Evolutionary conservation across 192 early-diverging fungal species (phyloP).

Genomic region (Piromyces finnis): DNA sequence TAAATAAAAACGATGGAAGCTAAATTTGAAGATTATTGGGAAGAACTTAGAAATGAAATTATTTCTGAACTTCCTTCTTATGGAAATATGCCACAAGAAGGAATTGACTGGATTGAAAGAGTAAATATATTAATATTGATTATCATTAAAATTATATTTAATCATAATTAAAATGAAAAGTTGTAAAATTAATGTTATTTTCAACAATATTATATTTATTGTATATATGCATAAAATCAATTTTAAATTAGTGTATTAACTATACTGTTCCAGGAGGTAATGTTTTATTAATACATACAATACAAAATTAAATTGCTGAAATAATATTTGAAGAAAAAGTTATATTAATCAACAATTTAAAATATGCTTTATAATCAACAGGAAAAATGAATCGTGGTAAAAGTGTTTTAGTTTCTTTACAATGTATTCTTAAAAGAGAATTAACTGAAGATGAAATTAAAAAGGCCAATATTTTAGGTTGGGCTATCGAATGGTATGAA

Average conservation of each 20-base stretch:
- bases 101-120: neutral
- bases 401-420: constrained; percentile 77
- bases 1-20: neutral
- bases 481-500: constrained; percentile 79
- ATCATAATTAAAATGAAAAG: no score
- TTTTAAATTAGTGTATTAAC: no score
- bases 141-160: no score
- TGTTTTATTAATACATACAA: no score
- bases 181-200: no score
- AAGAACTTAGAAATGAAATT: neutral
- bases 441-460: constrained; percentile 64
- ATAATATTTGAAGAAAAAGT: no score
- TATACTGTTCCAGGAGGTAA: no score
- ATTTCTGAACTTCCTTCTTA: neutral
- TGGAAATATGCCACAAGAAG: neutral
- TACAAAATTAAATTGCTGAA: no score
- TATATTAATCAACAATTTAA: no score
- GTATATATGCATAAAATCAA: no score
- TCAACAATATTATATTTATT: no score
- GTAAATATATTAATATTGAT: neutral
- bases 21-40: neutral
- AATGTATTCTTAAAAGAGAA: constrained; percentile 54
- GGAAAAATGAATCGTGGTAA: constrained; percentile 98
- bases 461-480: constrained; percentile 79
- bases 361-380: neutral